Percentiles rank a stretch among this genome's conserved stretches.
These are phyloP conservation scores for Sporothrix globosa DNA, from an alignment of 2,329 filamentous ascomycete genomes.

Conservation along the genomic window DNA sequence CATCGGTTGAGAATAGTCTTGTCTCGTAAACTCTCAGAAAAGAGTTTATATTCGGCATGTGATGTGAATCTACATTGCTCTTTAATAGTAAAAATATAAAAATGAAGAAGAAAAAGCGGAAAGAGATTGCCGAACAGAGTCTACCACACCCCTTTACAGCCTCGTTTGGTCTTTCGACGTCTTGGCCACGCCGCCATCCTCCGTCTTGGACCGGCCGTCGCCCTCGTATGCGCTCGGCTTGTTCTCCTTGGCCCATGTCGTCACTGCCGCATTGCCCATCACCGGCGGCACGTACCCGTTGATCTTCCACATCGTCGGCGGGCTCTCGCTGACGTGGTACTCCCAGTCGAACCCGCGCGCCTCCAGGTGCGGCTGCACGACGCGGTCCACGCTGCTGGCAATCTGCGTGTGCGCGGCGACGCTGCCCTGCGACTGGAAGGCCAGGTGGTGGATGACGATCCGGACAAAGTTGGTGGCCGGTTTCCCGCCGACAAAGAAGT, in stretches of 20 bases:
- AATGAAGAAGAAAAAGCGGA: no score
- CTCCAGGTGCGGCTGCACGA: constrained; percentile 46
- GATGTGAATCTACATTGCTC: no score
- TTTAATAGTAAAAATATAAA: no score
- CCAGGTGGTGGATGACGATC: constrained; percentile 33
- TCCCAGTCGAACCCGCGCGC: constrained; percentile 52
- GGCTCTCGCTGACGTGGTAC: constrained; percentile 49
- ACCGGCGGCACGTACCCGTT: constrained; percentile 40
- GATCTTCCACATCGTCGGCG: constrained; percentile 50
- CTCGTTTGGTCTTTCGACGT: background rate
- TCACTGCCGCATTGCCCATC: constrained; percentile 3
- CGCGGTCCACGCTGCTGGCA: constrained; percentile 39
- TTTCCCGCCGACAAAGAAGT: constrained; percentile 25
- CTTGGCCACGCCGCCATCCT: background rate
- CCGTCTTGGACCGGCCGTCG: background rate
- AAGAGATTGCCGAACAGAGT: background rate
- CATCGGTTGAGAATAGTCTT: no score
- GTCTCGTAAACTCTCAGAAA: no score
- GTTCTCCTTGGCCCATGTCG: constrained; percentile 27
- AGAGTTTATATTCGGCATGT: no score
- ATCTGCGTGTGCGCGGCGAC: constrained; percentile 13
- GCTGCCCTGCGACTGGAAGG: constrained; percentile 29
- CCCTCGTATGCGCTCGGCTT: constrained; percentile 23
- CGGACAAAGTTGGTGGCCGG: constrained; percentile 32
- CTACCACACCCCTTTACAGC: background rate